Base-by-base conservation (phyloP, 2,329 filamentous ascomycete species). In the Fusarium sp. region DNA sequence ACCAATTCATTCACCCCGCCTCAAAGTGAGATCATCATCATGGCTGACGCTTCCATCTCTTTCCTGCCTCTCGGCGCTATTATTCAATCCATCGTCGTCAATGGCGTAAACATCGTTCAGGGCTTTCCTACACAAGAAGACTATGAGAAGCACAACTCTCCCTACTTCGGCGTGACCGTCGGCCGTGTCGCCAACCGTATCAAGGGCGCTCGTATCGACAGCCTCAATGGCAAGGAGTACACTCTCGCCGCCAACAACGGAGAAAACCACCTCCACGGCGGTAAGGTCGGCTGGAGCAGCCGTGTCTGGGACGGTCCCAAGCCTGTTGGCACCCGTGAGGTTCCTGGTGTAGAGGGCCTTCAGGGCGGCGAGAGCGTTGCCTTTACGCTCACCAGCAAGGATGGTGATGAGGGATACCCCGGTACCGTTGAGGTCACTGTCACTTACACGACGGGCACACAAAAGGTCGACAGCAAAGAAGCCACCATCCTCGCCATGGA, bases 81-180 rank as follows among this genome's bases (percentile, higher is more conserved):
- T 77, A 91, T 96, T 77, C 90, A 98, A 78, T 88, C 92, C 76
- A 91, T 98, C 83, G 87, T 85, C 47, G 87, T 98, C 72, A 91
- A 87, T 62, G 91, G 89, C 68, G 83, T 88, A 77, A 96, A 98
- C 83, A 96, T 99, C 70, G 94, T 98, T 22, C 92, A 96, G 72
- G 90, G 91, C 54, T 98, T 98, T 82, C 88, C 92, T 19, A 89
- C 86, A 15, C 87, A 92, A 54, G 88, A 92, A 44, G 88, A 91
- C 64, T 98, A 98, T 82, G 87, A 87, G 69, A 82, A 88, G 72
- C 83, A 94, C 84, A 95, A 96, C 82, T 83, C 80, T 13, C 90
- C 93, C 3, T 94, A 90, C 84, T 98, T 97, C 77, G 95, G 96
- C 69, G 94, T 95, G 79, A 98, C 94, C 44, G 97, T 98, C 78